Conservation (phyloP, 495 filamentous ascomycete genomes). For the Penicillium goetzii region DNA sequence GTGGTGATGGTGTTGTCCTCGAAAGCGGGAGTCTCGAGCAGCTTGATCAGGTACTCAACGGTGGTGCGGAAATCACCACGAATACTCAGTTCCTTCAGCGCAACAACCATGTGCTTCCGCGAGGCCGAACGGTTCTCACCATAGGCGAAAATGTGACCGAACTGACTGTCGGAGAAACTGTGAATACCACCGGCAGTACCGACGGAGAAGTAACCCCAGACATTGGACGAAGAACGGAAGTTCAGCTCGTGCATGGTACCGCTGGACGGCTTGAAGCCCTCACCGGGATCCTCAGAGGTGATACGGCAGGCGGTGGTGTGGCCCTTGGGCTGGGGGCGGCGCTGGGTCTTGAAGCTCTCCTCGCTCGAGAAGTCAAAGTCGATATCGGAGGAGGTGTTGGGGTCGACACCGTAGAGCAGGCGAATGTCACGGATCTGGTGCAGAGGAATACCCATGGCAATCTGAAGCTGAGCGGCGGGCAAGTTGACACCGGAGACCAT, state of each 20-base stretch:
- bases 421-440: conserved; percentile 96
- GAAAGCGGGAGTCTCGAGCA: conserved; percentile 97
- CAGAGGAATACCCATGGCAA: conserved; percentile 97
- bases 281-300: conserved; percentile 97
- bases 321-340: conserved; percentile 88
- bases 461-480: conserved; percentile 94
- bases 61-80: conserved; percentile 99
- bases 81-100: conserved; percentile 97
- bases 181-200: conserved; percentile 95
- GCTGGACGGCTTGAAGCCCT: conserved; percentile 99
- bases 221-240: conserved; percentile 97
- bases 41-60: conserved; percentile 98
- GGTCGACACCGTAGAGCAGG: conserved; percentile 94
- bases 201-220: conserved; percentile 99
- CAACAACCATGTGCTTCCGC: conserved; percentile 99
- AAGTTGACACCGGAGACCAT: conserved; percentile 99
- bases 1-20: conserved; percentile 99
- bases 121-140: conserved; percentile 95
- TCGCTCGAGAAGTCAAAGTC: conserved; percentile 95
- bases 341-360: conserved; percentile 81
- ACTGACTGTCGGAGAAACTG: conserved; percentile 98
- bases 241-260: conserved; percentile 99
- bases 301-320: conserved; percentile 99
- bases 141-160: conserved; percentile 99
- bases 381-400: conserved; percentile 80